These are phyloP conservation scores for Hemisphaericaspora subhashii DNA, from an alignment of 1,139 yeast genomes.

Conservation along the genomic window DNA sequence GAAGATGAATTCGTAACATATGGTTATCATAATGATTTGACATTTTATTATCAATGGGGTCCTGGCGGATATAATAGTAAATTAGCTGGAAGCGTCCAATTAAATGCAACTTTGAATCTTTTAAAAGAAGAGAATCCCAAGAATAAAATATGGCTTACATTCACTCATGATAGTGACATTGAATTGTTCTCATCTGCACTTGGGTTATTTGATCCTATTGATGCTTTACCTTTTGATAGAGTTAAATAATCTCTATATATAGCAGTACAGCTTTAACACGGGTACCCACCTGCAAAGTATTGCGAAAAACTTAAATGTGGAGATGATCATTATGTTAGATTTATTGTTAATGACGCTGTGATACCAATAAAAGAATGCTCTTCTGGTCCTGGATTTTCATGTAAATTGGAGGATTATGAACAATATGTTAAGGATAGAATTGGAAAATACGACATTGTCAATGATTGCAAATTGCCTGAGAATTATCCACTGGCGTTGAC, in stretches of 20 bases:
- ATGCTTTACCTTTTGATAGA: conserved; percentile 32
- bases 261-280: too few species aligned
- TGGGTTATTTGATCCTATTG: conserved; percentile 40
- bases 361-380: conserved; percentile 51
- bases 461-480: conserved; percentile 28
- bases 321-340: conserved; percentile 42
- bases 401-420: conserved; percentile 45
- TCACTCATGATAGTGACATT: conserved; percentile 60
- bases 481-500: conserved; percentile 23
- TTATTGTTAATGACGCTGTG: conserved; percentile 56
- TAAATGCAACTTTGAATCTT: conserved; percentile 32
- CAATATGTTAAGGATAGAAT: conserved; percentile 32
- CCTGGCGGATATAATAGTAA: conserved; percentile 43
- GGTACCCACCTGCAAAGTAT: too few species aligned
- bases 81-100: conserved; percentile 27
- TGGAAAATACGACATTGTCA: conserved; percentile 26
- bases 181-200: conserved; percentile 50
- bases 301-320: conserved; percentile 49
- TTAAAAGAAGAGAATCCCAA: conserved; percentile 23
- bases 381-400: conserved; percentile 58
- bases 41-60: conserved; percentile 49
- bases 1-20: conserved; percentile 46
- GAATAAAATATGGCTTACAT: conserved; percentile 44
- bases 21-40: conserved; percentile 46
- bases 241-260: too few species aligned